phyloP scores from a whole-genome alignment of 106 monocot genomes.

The Acorus gramineus region DNA sequence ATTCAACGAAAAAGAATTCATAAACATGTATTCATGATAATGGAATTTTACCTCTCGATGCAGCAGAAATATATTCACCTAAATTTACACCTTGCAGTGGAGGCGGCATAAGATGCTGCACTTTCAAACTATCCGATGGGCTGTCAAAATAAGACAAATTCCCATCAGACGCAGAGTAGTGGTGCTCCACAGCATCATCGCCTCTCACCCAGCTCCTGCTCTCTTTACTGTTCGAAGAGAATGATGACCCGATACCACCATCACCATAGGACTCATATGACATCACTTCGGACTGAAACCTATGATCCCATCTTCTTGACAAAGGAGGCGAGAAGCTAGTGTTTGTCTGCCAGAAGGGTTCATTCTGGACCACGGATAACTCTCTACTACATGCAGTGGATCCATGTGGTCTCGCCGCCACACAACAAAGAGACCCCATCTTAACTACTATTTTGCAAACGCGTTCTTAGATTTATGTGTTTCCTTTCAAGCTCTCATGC shows the following conservation, averaged over 20 bases:
- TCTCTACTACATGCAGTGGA: slow-evolving; percentile 32
- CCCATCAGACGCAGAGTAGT: slow-evolving; percentile 24
- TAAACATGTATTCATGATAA: too few relatives aligned
- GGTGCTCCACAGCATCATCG: slow-evolving; percentile 13
- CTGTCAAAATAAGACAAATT: slow-evolving; percentile 30
- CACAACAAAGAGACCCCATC: slow-evolving; percentile 69
- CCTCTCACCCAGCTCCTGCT: slow-evolving; percentile 44
- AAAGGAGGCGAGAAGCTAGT: slow-evolving; percentile 47
- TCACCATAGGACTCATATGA: slow-evolving; percentile 28
- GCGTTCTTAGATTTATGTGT: too few relatives aligned
- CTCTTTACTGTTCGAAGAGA: slow-evolving; percentile 33
- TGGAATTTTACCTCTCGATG: slow-evolving; percentile 10
- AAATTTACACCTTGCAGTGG: slow-evolving; percentile 7
- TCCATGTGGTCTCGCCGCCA: slow-evolving; percentile 70
- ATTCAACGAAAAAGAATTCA: too few relatives aligned
- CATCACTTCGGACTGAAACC: slow-evolving; percentile 17
- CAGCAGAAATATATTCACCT: slow-evolving; percentile 14
- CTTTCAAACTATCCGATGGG: slow-evolving; percentile 21
- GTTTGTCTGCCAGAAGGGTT: slow-evolving; percentile 55
- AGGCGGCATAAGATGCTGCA: slow-evolving; percentile 16
- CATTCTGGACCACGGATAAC: slow-evolving; percentile 33
- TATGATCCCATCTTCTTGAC: slow-evolving; percentile 33
- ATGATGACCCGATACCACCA: slow-evolving; percentile 18
- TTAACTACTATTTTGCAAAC: background rate
- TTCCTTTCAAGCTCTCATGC: too few relatives aligned